phyloP scores from a whole-genome alignment of 2,329 filamentous ascomycete genomes.

The Pseudogymnoascus sp. region DNA sequence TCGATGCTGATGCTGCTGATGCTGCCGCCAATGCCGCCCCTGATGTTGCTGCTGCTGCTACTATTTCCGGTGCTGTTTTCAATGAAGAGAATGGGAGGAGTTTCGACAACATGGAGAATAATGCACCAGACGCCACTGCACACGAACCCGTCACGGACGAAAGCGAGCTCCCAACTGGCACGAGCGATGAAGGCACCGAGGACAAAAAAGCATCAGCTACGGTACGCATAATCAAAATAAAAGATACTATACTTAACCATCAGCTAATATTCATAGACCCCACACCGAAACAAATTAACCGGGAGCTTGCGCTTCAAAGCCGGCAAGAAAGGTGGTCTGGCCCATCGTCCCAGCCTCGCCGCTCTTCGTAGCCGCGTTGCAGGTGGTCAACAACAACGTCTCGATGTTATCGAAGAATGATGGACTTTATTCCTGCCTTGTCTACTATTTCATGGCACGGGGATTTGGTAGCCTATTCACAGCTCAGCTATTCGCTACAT shows the following conservation, averaged over 20 bases:
- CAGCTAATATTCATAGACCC: neutral
- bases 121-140: neutral
- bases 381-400: neutral
- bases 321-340: neutral
- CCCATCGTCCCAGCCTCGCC: neutral
- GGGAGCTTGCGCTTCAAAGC: neutral
- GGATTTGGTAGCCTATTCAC: no score
- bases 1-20: conserved; percentile 18
- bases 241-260: neutral
- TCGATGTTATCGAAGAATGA: neutral
- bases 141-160: neutral
- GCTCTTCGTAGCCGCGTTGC: neutral
- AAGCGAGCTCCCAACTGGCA: neutral
- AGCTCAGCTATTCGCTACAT: no score
- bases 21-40: no score
- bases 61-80: neutral
- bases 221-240: neutral
- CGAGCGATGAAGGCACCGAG: neutral
- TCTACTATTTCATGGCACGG: no score
- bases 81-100: neutral
- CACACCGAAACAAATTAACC: neutral
- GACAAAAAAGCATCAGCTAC: neutral
- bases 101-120: neutral
- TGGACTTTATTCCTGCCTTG: neutral
- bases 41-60: neutral